These are phyloP conservation scores for Hsuehochloa calcarea DNA, from an alignment of 176 grass and related monocot species.

Conservation along the genomic window DNA sequence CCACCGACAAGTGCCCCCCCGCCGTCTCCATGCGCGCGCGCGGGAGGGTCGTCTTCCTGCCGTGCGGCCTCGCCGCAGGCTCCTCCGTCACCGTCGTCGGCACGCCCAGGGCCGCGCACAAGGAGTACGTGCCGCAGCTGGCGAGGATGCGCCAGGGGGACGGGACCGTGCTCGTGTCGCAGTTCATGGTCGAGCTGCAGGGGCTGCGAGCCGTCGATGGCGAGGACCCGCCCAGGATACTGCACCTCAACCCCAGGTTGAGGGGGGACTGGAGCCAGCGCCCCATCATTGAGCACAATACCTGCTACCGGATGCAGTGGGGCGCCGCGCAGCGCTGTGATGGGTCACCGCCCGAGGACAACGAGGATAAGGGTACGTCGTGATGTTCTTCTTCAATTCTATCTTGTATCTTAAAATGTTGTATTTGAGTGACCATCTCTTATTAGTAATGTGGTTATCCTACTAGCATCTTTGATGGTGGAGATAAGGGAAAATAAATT, in stretches of 20 bases:
- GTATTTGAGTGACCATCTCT: neutral
- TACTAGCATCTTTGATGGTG: neutral
- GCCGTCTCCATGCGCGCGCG: slow-evolving; percentile 43
- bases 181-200: slow-evolving; percentile 93
- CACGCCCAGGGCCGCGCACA: slow-evolving; percentile 58
- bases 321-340: slow-evolving; percentile 66
- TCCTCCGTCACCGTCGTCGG: slow-evolving; percentile 78
- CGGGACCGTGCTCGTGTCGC: slow-evolving; percentile 70
- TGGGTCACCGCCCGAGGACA: slow-evolving; percentile 49
- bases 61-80: slow-evolving; percentile 73
- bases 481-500: neutral
- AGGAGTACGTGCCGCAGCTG: slow-evolving; percentile 71
- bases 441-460: neutral
- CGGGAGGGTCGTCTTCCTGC: slow-evolving; percentile 70
- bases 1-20: slow-evolving; percentile 56
- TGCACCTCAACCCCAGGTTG: slow-evolving; percentile 85
- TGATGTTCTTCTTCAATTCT: neutral
- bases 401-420: neutral
- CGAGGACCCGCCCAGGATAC: slow-evolving; percentile 80
- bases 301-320: slow-evolving; percentile 96
- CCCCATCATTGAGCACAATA: slow-evolving; percentile 90
- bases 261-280: slow-evolving; percentile 87
- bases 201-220: slow-evolving; percentile 75
- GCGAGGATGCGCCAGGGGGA: slow-evolving; percentile 48
- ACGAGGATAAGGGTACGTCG: slow-evolving; percentile 60